Conservation (phyloP, 495 filamentous ascomycete species). For the Cercophora sp. region DNA sequence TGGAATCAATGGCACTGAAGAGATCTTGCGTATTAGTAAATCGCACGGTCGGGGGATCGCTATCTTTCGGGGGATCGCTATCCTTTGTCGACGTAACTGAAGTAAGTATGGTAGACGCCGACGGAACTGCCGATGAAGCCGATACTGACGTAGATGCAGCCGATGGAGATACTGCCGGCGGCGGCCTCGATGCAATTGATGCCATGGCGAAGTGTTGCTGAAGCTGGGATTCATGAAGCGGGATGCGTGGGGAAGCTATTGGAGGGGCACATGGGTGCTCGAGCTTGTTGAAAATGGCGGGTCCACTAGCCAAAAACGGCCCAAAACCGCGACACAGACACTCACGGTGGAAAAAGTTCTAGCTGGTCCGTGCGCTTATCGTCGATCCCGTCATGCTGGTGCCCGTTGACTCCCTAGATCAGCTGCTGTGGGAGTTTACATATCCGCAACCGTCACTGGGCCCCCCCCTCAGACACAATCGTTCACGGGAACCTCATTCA, state of each 20-base stretch:
- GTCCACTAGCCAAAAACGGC: too few species aligned
- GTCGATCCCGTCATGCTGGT: background rate
- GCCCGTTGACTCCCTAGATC: background rate
- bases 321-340: too few species aligned
- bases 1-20: background rate
- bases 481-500: background rate
- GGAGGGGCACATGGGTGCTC: constrained; percentile 1
- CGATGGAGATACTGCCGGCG: too few species aligned
- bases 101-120: background rate
- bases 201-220: too few species aligned
- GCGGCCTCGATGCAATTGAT: too few species aligned
- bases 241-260: constrained; percentile 8
- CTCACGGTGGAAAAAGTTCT: background rate
- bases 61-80: too few species aligned
- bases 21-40: too few species aligned
- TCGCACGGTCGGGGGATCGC: background rate
- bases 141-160: constrained; percentile 1
- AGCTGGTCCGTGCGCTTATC: constrained; percentile 21
- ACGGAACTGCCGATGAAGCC: background rate
- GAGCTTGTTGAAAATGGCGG: background rate
- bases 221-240: background rate
- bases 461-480: background rate
- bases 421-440: too few species aligned
- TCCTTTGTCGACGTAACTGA: background rate
- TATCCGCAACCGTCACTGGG: too few species aligned